phyloP scores from a whole-genome alignment of 106 monocot species.

The Posidonia australis region DNA sequence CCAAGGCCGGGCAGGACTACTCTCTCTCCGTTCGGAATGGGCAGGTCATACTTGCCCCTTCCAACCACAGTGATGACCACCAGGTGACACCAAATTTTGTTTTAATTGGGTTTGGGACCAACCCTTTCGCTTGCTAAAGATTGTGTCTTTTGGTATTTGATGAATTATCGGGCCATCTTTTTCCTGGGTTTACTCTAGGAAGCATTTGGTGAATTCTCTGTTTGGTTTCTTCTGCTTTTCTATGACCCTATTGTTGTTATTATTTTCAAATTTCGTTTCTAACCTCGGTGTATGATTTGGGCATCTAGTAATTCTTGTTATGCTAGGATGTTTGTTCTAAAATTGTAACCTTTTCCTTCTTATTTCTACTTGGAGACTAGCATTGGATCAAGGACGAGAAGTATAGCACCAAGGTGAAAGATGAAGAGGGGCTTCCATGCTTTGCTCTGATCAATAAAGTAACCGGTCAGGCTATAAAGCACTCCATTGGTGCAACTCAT shows the following conservation, averaged over 20 bases:
- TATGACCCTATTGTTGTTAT: no score
- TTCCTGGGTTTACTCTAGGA: no score
- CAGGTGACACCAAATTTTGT: slow-evolving; percentile 17
- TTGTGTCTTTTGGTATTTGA: background rate
- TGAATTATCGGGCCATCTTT: no score
- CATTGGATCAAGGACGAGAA: slow-evolving; percentile 85
- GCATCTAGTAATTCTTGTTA: no score
- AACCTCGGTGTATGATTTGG: no score
- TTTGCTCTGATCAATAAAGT: slow-evolving; percentile 71
- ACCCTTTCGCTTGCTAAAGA: no score
- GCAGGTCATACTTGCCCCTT: slow-evolving; percentile 38
- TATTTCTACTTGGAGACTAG: slow-evolving; percentile 14
- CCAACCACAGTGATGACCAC: slow-evolving; percentile 29
- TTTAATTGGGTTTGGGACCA: no score
- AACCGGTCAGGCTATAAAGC: slow-evolving; percentile 62
- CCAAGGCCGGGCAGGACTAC: slow-evolving; percentile 44
- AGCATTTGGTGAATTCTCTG: no score
- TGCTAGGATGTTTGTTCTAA: background rate
- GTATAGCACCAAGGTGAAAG: slow-evolving; percentile 51
- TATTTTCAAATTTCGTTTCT: no score
- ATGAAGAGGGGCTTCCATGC: slow-evolving; percentile 53
- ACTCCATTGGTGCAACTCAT: slow-evolving; percentile 40
- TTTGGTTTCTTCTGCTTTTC: no score
- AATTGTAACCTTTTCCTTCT: background rate
- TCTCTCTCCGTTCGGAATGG: slow-evolving; percentile 48